These are phyloP conservation scores for Naematelia encephala DNA, from an alignment of 768 basidiomycete genomes.

Conservation along the genomic window DNA sequence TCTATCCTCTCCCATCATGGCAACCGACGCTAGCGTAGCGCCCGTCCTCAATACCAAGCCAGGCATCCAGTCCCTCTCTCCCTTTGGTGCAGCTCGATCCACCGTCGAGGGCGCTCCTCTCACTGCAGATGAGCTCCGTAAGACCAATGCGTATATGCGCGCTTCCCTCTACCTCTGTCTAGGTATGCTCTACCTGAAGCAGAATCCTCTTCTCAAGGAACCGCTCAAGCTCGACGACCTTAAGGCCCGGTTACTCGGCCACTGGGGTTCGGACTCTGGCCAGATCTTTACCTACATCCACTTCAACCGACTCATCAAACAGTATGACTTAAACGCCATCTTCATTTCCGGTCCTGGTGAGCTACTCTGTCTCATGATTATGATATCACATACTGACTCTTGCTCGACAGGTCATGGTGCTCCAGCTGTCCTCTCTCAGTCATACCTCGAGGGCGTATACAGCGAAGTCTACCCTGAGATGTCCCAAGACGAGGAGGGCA, in stretches of 20 bases:
- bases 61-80: slow-evolving; percentile 1
- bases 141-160: slow-evolving; percentile 40
- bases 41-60: not conserved
- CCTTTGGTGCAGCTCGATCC: slow-evolving; percentile 37
- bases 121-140: slow-evolving; percentile 37
- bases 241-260: slow-evolving; percentile 75
- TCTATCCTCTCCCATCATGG: not conserved
- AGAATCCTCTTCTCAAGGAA: slow-evolving; percentile 32
- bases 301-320: slow-evolving; percentile 54
- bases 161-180: slow-evolving; percentile 50
- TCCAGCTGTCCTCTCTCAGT: slow-evolving; percentile 74
- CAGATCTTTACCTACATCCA: slow-evolving; percentile 70
- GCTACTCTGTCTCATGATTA: not conserved
- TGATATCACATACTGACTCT: not conserved
- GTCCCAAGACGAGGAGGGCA: slow-evolving; percentile 32
- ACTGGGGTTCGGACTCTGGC: slow-evolving; percentile 69
- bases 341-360: slow-evolving; percentile 65
- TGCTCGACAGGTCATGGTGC: slow-evolving; percentile 65
- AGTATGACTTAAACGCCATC: slow-evolving; percentile 58
- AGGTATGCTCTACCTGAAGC: slow-evolving; percentile 26
- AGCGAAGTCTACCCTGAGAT: slow-evolving; percentile 46
- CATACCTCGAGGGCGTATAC: slow-evolving; percentile 73
- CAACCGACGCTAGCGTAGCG: not conserved
- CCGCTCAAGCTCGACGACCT: slow-evolving; percentile 61
- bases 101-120: slow-evolving; percentile 35